Evolutionary conservation across 1,284 basidiomycete species (phyloP).

Genomic region (Pyrrhoderma lamaoense): DNA sequence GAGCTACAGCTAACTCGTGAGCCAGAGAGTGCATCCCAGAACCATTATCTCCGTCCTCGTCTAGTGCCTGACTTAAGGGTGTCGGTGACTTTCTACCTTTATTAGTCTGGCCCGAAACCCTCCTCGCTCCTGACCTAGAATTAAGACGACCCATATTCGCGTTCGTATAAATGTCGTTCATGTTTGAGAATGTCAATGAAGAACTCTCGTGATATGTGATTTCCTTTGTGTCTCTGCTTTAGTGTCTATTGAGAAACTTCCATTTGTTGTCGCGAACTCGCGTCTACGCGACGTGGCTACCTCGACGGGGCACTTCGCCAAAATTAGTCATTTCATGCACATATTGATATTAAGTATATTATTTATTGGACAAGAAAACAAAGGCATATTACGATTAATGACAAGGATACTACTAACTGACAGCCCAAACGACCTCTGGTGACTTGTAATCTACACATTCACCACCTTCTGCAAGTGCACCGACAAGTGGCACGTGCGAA

Average conservation of each 20-base stretch:
- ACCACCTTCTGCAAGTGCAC: slow-evolving; percentile 28
- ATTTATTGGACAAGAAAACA: too few relatives aligned
- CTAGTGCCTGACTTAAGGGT: slow-evolving; percentile 7
- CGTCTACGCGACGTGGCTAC: slow-evolving; percentile 15
- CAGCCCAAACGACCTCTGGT: slow-evolving; percentile 14
- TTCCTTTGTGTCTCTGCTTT: too few relatives aligned
- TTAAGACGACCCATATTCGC: too few relatives aligned
- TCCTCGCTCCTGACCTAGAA: too few relatives aligned
- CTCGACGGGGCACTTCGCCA: background rate
- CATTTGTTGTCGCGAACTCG: background rate
- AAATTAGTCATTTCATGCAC: background rate
- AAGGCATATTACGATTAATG: too few relatives aligned
- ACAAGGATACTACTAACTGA: too few relatives aligned
- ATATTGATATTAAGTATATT: too few relatives aligned
- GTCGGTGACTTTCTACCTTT: slow-evolving; percentile 8
- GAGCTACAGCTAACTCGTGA: slow-evolving; percentile 73
- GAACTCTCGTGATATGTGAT: too few relatives aligned
- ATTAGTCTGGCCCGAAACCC: background rate
- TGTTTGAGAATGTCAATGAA: too few relatives aligned
- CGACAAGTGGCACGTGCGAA: slow-evolving; percentile 50
- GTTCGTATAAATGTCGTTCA: too few relatives aligned
- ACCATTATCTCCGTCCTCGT: slow-evolving; percentile 24
- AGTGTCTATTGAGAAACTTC: too few relatives aligned
- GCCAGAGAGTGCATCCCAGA: slow-evolving; percentile 56
- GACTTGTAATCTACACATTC: background rate